Evolutionary conservation across 2,329 filamentous ascomycete genomes (phyloP), one percentile per base, ranked within the genome.

Genomic region (Leptographium procerum): DNA sequence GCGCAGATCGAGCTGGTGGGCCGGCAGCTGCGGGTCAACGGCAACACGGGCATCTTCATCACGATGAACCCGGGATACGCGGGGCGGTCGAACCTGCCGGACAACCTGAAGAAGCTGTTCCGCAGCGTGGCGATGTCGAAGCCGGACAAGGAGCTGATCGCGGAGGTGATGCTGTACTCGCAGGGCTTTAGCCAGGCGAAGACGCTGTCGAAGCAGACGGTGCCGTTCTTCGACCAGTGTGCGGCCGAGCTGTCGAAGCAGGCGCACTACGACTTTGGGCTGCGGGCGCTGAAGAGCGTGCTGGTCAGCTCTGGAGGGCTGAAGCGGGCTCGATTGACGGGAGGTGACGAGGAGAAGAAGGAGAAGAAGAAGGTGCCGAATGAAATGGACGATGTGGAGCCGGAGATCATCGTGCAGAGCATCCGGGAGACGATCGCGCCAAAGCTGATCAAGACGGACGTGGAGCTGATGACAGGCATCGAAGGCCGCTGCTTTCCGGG

Each of bases 21-120:
- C 54, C 88, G 94, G 58, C 91, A 95, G 65, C 80, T 99, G 53
- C 84, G 81, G 62, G 94, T 99, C 64, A 95, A 96, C 67, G 80
- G 82, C 61, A 95, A 96, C 69, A 97, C 95, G 55, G 94, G 94
- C 66, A 94, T 99, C 70, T 99, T 99, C 77, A 99, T 99, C 71
- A 99, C 94, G 45, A 99, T 99, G 95, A 99, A 99, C 72, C 94
- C 94, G 71, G 94, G 94, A 56, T 99, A 99, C 73, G 94, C 94
- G 57, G 94, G 94, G 59, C 89, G 94, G 73, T 99, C 94, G 55
- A 99, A 99, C 73, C 76, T 99, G 68, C 94, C 94, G 2, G 94
- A 99, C 75, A 99, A 99, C 71, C 74, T 99, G 76, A 99, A 99
- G 84, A 99, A 99, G 75, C 79, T 99, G 47, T 99, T 99, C 84